Evolutionary conservation across 495 filamentous ascomycete genomes (phyloP).

Genomic region (Hyaloscypha finlandica): DNA sequence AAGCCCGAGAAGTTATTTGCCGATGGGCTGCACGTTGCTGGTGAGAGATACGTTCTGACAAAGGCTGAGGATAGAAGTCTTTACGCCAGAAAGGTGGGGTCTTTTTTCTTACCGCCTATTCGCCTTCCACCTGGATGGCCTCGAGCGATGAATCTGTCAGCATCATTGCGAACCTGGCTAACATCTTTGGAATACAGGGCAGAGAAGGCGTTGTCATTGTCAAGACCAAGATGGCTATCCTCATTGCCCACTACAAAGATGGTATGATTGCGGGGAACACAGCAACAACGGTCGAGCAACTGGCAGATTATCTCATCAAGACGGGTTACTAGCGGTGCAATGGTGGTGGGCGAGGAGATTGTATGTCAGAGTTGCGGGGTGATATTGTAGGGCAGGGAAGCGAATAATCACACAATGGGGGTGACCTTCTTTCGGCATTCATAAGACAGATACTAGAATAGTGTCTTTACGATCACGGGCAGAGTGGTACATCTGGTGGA

Average conservation of each 20-base stretch:
- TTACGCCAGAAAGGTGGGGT: constrained; percentile 80
- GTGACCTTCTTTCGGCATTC: constrained; percentile 23
- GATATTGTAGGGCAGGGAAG: background rate
- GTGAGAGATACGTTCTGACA: constrained; percentile 70
- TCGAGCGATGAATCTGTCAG: too few relatives aligned
- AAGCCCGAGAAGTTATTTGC: constrained; percentile 50
- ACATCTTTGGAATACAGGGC: constrained; percentile 52
- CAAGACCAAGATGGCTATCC: constrained; percentile 82
- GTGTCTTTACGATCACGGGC: constrained; percentile 24
- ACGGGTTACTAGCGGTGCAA: constrained; percentile 60
- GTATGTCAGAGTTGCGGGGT: background rate
- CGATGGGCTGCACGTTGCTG: constrained; percentile 70
- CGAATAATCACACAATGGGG: constrained; percentile 18
- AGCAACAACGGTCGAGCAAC: constrained; percentile 62
- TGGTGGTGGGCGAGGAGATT: background rate
- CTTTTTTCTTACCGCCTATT: constrained; percentile 1
- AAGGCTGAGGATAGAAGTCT: constrained; percentile 72
- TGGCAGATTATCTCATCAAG: constrained; percentile 74
- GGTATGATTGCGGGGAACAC: constrained; percentile 63
- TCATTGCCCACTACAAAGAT: constrained; percentile 85
- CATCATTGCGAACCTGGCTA: background rate
- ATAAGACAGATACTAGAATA: constrained; percentile 31
- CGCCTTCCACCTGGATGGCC: background rate
- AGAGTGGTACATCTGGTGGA: constrained; percentile 17
- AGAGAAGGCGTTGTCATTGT: constrained; percentile 77